Percentiles rank a stretch among this genome's conserved stretches.
Evolutionary conservation across 257 asterid species (phyloP).

Genomic region (Solanum okadae): DNA sequence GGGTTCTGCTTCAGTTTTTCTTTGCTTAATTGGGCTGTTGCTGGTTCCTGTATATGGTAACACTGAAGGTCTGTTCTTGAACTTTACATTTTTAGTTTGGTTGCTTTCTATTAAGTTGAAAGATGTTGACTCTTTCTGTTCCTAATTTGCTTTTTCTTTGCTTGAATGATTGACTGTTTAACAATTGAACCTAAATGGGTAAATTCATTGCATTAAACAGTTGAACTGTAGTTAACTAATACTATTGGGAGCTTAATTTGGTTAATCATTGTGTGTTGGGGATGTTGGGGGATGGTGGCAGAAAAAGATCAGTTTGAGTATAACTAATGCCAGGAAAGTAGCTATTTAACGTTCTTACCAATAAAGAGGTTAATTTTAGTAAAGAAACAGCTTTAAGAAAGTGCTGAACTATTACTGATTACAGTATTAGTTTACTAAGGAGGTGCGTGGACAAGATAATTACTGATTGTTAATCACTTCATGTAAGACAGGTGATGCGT

Average conservation of each 20-base stretch:
- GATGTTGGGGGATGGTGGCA: not conserved
- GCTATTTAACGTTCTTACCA: not conserved
- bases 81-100: not conserved
- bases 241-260: not conserved
- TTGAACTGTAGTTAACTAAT: not conserved
- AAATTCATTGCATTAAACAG: not conserved
- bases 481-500: slow-evolving; percentile 76
- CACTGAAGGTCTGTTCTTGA: slow-evolving; percentile 58
- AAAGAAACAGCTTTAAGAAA: not conserved
- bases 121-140: not conserved
- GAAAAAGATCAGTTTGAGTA: not conserved
- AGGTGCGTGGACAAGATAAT: not conserved
- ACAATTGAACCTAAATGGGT: not conserved
- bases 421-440: not conserved
- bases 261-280: not conserved
- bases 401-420: not conserved
- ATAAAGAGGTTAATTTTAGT: not conserved
- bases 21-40: slow-evolving; percentile 30
- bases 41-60: slow-evolving; percentile 50
- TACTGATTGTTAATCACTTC: not conserved
- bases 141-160: not conserved
- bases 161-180: not conserved
- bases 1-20: slow-evolving; percentile 20
- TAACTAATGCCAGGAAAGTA: not conserved
- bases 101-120: not conserved